Conservation (phyloP, 1,139 yeast genomes). For the Kluyveromyces sp. region DNA sequence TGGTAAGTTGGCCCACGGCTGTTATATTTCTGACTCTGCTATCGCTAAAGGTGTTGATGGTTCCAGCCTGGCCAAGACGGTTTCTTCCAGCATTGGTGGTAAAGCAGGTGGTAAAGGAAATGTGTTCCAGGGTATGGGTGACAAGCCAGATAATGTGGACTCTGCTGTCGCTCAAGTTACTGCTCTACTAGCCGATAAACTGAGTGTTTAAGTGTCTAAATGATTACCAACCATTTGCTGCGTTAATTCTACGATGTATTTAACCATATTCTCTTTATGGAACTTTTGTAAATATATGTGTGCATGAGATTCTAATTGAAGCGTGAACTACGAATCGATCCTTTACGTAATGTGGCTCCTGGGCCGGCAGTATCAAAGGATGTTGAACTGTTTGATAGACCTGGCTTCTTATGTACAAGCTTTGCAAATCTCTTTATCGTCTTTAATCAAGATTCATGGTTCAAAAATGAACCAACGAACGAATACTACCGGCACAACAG, state of each 20-base stretch:
- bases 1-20: constrained; percentile 90
- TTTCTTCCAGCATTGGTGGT: constrained; percentile 78
- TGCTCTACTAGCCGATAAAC: constrained; percentile 51
- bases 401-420: no score
- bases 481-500: no score
- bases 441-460: no score
- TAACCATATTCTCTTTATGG: not conserved
- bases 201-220: constrained; percentile 23
- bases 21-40: constrained; percentile 72
- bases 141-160: constrained; percentile 59
- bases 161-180: constrained; percentile 68
- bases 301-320: not conserved
- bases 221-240: constrained; percentile 5
- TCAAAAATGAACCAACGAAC: no score
- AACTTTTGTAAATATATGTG: not conserved
- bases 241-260: not conserved
- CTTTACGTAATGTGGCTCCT: no score
- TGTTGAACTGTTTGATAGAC: no score
- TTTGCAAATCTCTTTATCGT: no score
- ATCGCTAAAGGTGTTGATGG: constrained; percentile 70
- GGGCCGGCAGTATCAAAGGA: no score
- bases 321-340: not conserved
- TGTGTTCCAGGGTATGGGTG: constrained; percentile 95
- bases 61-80: constrained; percentile 63
- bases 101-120: constrained; percentile 98